Evolutionary conservation across 176 grass and related monocot genomes (phyloP).

Genomic region (Pontederia crassipes): DNA sequence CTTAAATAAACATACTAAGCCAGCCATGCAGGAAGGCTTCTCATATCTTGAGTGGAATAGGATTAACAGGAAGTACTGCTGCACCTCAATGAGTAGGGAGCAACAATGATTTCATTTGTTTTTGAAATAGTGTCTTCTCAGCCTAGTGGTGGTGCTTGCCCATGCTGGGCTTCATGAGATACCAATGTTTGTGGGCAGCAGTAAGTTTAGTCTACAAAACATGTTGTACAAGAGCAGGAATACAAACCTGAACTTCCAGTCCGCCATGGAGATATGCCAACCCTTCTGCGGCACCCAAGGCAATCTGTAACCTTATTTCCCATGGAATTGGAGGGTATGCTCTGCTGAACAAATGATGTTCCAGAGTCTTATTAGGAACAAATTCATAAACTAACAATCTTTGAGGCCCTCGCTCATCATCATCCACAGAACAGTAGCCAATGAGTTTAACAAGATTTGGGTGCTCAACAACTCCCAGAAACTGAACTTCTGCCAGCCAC

Average conservation of each 20-base stretch:
- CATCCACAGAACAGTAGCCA: slow-evolving; percentile 38
- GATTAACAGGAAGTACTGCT: not conserved
- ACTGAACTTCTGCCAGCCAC: not conserved
- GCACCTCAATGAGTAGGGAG: not conserved
- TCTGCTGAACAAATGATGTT: slow-evolving; percentile 59
- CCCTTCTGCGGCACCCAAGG: slow-evolving; percentile 50
- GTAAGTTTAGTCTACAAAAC: too few relatives aligned
- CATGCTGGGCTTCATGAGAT: too few relatives aligned
- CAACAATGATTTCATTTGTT: not conserved
- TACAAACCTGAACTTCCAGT: slow-evolving; percentile 48
- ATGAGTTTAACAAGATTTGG: slow-evolving; percentile 55
- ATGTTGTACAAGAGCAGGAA: not conserved
- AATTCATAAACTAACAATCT: slow-evolving; percentile 74
- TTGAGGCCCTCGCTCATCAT: slow-evolving; percentile 34
- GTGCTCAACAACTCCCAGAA: slow-evolving; percentile 11
- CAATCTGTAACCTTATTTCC: slow-evolving; percentile 46
- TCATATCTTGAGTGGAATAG: too few relatives aligned
- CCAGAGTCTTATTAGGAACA: slow-evolving; percentile 57
- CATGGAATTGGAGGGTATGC: slow-evolving; percentile 40
- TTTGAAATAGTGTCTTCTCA: not conserved
- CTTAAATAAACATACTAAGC: too few relatives aligned
- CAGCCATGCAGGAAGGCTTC: too few relatives aligned
- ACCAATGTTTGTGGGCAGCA: too few relatives aligned
- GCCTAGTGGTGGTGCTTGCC: too few relatives aligned
- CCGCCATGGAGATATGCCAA: slow-evolving; percentile 51